These are phyloP conservation scores for Candida ficus DNA, from an alignment of 805 yeast species.

Conservation along the genomic window DNA sequence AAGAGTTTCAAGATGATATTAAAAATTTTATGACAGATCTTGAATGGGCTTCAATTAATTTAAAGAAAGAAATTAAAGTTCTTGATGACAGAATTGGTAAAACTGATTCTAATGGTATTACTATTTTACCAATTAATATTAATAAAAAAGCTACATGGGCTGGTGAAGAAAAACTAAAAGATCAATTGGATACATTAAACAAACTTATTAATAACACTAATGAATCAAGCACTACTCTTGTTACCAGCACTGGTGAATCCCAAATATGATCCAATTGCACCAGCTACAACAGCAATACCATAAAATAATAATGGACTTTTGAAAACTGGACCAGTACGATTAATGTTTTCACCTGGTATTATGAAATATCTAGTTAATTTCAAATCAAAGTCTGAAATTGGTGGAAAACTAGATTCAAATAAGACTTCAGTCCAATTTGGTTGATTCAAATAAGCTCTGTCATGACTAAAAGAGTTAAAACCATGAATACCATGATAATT, in stretches of 20 bases:
- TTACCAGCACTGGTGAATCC: conserved; percentile 11
- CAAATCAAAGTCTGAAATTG: conserved; percentile 36
- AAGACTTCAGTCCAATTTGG: conserved; percentile 59
- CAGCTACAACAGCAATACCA: conserved; percentile 7
- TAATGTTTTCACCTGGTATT: conserved; percentile 31
- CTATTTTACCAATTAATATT: conserved; percentile 62
- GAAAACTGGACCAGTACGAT: conserved; percentile 31
- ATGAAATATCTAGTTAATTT: conserved; percentile 24
- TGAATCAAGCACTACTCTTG: neutral
- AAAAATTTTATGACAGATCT: conserved; percentile 47
- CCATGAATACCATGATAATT: conserved; percentile 73
- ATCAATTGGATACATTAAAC: conserved; percentile 36
- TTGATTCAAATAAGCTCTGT: conserved; percentile 60
- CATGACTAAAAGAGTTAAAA: conserved; percentile 57
- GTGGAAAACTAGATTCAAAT: conserved; percentile 63
- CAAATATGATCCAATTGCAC: conserved; percentile 12
- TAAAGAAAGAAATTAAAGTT: conserved; percentile 61
- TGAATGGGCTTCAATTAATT: conserved; percentile 50
- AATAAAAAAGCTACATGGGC: conserved; percentile 68
- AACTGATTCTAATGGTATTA: conserved; percentile 38
- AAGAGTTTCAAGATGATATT: conserved; percentile 39
- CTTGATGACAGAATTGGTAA: conserved; percentile 57
- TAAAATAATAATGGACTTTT: conserved; percentile 13
- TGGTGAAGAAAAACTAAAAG: conserved; percentile 51
- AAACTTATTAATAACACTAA: conserved; percentile 16